phyloP scores from a whole-genome alignment of 1,284 basidiomycete species.

The Violaceomyces palustris region DNA sequence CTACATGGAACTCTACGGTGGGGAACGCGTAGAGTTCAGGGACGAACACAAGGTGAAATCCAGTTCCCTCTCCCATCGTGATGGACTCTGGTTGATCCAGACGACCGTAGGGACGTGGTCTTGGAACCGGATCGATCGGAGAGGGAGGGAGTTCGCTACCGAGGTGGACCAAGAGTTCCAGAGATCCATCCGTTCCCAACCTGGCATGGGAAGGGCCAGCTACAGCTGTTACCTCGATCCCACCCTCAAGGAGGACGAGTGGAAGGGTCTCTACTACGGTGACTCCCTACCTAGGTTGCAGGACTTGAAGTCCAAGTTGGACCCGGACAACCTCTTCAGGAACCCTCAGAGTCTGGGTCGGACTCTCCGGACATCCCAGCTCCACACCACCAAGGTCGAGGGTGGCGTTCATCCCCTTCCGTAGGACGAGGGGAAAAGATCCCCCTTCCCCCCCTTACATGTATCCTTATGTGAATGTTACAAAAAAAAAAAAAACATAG shows the following conservation, averaged over 20 bases:
- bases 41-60: constrained; percentile 6
- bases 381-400: too few species aligned
- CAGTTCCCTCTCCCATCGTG: constrained; percentile 34
- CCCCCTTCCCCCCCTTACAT: too few species aligned
- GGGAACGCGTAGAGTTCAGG: constrained; percentile 10
- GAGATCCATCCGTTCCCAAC: constrained; percentile 11
- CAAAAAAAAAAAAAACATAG: too few species aligned
- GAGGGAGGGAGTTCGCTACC: constrained; percentile 1
- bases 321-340: constrained; percentile 33
- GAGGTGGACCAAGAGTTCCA: constrained; percentile 17
- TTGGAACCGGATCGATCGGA: constrained; percentile 2
- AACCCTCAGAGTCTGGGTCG: constrained; percentile 32
- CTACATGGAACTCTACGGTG: constrained; percentile 46
- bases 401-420: too few species aligned
- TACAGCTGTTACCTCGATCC: constrained; percentile 44
- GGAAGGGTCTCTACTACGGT: constrained; percentile 37
- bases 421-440: too few species aligned
- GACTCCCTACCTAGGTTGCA: constrained; percentile 16
- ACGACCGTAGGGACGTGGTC: constrained; percentile 21
- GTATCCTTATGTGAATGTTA: too few species aligned
- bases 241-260: constrained; percentile 20
- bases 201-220: constrained; percentile 9
- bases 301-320: constrained; percentile 28
- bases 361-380: too few species aligned
- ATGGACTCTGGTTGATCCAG: constrained; percentile 46